These are phyloP conservation scores for Annulohypoxylon stygium DNA, from an alignment of 495 filamentous ascomycete species.

Conservation along the genomic window DNA sequence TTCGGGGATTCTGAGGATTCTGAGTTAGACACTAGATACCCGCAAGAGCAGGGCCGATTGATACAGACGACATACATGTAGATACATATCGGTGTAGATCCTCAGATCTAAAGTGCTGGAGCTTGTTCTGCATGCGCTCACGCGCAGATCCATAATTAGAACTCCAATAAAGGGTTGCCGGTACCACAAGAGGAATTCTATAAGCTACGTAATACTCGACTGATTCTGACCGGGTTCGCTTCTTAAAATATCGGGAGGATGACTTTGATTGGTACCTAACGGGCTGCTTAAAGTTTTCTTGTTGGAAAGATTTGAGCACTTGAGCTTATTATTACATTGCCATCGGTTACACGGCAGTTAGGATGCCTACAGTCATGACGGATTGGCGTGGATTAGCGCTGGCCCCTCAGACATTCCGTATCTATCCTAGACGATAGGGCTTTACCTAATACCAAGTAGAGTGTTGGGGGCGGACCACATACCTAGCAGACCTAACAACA, in stretches of 20 bases:
- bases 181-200: slow-evolving; percentile 25
- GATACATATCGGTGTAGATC: not conserved
- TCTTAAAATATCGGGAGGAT: slow-evolving; percentile 18
- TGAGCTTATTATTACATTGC: slow-evolving; percentile 46
- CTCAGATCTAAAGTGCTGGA: slow-evolving; percentile 10
- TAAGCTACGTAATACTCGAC: slow-evolving; percentile 26
- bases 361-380: slow-evolving; percentile 16
- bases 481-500: too few species aligned
- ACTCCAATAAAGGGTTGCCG: not conserved
- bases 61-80: not conserved
- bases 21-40: not conserved
- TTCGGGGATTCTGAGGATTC: not conserved
- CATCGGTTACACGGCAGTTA: slow-evolving; percentile 37
- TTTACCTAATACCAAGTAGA: not conserved
- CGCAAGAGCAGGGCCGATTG: slow-evolving; percentile 15
- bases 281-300: slow-evolving; percentile 10
- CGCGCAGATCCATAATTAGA: slow-evolving; percentile 8
- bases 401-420: not conserved
- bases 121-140: slow-evolving; percentile 7
- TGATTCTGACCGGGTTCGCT: slow-evolving; percentile 31
- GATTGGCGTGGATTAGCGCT: slow-evolving; percentile 23
- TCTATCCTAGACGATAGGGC: not conserved
- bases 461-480: slow-evolving; percentile 2
- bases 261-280: slow-evolving; percentile 32
- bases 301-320: slow-evolving; percentile 39